Evolutionary conservation across 139 green algal genomes (phyloP).

Genomic region (Ostreobium quekettii): DNA sequence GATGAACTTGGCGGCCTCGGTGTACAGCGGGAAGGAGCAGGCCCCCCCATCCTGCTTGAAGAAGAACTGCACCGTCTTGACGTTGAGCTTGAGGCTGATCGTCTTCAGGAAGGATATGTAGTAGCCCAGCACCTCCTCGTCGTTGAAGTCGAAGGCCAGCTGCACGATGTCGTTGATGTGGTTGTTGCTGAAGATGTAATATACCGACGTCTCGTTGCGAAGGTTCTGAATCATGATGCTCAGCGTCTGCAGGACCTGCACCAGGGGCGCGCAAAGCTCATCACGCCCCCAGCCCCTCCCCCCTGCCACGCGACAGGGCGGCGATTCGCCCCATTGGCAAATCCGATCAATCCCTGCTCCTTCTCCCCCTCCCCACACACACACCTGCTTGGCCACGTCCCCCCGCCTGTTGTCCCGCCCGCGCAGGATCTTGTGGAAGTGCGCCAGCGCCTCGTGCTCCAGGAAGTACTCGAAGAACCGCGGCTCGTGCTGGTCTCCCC

Average conservation of each 20-base stretch:
- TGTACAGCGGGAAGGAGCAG: constrained; percentile 65
- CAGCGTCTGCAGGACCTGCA: constrained; percentile 53
- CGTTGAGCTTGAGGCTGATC: constrained; percentile 70
- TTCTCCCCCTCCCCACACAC: too few species aligned
- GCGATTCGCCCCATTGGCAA: too few species aligned
- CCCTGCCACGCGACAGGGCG: too few species aligned
- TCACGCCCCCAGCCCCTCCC: too few species aligned
- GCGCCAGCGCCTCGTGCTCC: constrained; percentile 59
- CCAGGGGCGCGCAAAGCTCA: too few species aligned
- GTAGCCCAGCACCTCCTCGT: constrained; percentile 81
- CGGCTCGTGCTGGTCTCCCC: constrained; percentile 78
- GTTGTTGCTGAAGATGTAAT: constrained; percentile 82
- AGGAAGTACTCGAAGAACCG: constrained; percentile 79
- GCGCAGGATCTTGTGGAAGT: constrained; percentile 43
- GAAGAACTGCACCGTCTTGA: constrained; percentile 71
- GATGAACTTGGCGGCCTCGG: constrained; percentile 69
- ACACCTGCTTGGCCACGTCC: constrained; percentile 15
- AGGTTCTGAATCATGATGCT: constrained; percentile 85
- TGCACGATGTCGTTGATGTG: constrained; percentile 76
- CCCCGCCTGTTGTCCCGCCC: constrained; percentile 13
- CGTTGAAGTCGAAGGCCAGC: constrained; percentile 71
- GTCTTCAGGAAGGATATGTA: constrained; percentile 85
- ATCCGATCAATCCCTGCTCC: too few species aligned
- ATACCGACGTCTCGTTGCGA: constrained; percentile 53
- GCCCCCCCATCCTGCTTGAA: constrained; percentile 26